Evolutionary conservation across 352 stramenopile species (phyloP), one percentile per base, ranked within the genome.

Genomic region (Globisporangium carolinianum): DNA sequence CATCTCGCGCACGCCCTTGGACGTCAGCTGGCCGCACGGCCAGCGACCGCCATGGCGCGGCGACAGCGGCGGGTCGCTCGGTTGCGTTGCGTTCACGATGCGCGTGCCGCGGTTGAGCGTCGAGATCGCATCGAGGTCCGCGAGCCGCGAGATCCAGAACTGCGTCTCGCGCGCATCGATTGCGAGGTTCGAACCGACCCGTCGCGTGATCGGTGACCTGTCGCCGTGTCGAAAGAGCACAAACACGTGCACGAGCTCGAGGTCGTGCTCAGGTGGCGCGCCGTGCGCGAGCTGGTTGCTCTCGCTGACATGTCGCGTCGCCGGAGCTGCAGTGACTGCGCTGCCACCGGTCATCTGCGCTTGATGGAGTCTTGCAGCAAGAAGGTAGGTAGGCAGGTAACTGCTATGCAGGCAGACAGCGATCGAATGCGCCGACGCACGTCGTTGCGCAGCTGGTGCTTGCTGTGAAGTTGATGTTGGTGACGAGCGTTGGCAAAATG

Each of bases 191-290:
- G 57, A 7, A 59, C 73, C 76, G 7, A 89, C 64, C 12, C 59
- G 66, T 41, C 74, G 75, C 46, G 76, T 83, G 68, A 92, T 84
- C 4, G 83, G 83, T n/a, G 83, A 88, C 14, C 83, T 75, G 55
- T 92, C 83, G 46, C 83, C 83, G 61, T 92, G 83, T 11, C 83
- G 83, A 55, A 91, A 91, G 59, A 89, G 63, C 55, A 81, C 72
- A n/a, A 82, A 47, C 62, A 93, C 76, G 43, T 93, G 83, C 48
- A 72, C 54, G 39, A 91, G 67, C 61, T 67, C 52, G 36, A 87
- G 58, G 6, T 71, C 59, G 12, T 59, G 41, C 36, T 55, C 38
- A 11, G 39, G 24, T 10, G 60, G 60, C 37, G 24, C 45, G 5
- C 10, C 14, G 24, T 32, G 24, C 3, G 24, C 24, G 24, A 32